Base-by-base conservation (phyloP, 257 asterid species). In the Coffea eugenioides region DNA sequence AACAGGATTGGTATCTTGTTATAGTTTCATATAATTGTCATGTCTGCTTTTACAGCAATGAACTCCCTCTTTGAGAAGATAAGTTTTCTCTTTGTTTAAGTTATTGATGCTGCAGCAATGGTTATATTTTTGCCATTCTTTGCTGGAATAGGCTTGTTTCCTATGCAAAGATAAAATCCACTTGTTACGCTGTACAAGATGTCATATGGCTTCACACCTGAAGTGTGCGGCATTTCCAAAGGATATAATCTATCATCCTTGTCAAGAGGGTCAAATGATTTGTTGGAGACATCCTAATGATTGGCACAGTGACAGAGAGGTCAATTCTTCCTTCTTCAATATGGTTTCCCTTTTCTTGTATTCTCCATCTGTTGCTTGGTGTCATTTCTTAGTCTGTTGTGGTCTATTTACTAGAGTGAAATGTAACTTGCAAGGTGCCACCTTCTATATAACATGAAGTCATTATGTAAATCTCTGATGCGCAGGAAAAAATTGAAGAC, bases 201-300 rank as follows among this genome's bases (percentile, higher is more conserved):
- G 99, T 77, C 88, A 89, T 69, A 80, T 87, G 61, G 98, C 99
- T 80, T 89, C 88, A 27, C 99, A 95, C 84, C 88, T 84, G 57
- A 90, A 86, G 82, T 95, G 99, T 81, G 91, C 89, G 39, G 92
- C 99, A 82, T 95, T 93, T 83, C 91, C 91, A 6, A 96, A 93
- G 85, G 82, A 91, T 71, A 96, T 92, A 80, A 52, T 93, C 67
- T 83, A 80, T 79, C 70, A 90, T 66, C 89, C 84, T 82, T 86
- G 86, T 85, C 89, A 86, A 67, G 93, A 95, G 54, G 93, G 95
- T 61, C 92, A 88, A 88, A 92, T 84, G 68, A 87, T 95, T 83
- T 95, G 99, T 84, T 95, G 99, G 99, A 91, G 84, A 85, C 99
- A 95, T 88, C 81, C 86, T 39, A 57, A 86, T 65, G 94, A 95